A percentile compares a stretch with the other conserved stretches of the same genome.
These are phyloP conservation scores for Cystoderma amianthinum DNA, from an alignment of 768 basidiomycete species.

Conservation along the genomic window DNA sequence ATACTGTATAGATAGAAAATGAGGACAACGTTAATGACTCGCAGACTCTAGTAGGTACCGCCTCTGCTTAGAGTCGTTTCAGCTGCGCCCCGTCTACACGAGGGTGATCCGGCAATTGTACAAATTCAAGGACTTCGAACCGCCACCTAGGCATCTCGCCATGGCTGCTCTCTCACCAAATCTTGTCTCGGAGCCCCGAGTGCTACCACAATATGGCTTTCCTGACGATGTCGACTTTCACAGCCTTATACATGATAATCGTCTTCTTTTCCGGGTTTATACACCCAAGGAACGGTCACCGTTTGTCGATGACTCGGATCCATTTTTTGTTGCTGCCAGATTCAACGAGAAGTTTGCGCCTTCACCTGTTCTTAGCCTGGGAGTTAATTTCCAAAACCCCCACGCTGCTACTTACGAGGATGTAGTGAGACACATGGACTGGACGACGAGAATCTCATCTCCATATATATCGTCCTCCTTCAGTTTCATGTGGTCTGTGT, in stretches of 20 bases:
- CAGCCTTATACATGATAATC: slow-evolving; percentile 53
- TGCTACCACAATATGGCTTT: slow-evolving; percentile 71
- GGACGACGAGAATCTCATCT: slow-evolving; percentile 67
- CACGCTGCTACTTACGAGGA: slow-evolving; percentile 49
- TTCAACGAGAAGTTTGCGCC: slow-evolving; percentile 44
- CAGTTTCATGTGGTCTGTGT: slow-evolving; percentile 77
- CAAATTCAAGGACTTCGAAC: slow-evolving; percentile 7
- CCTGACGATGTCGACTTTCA: slow-evolving; percentile 57
- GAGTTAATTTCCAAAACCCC: slow-evolving; percentile 16
- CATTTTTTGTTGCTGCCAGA: slow-evolving; percentile 64
- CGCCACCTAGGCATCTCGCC: neutral
- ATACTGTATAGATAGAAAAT: too few relatives aligned
- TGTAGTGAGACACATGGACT: slow-evolving; percentile 66
- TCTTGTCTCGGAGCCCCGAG: slow-evolving; percentile 14
- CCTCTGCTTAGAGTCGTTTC: slow-evolving; percentile 15
- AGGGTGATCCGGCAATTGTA: slow-evolving; percentile 16
- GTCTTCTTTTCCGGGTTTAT: slow-evolving; percentile 75
- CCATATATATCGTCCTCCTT: slow-evolving; percentile 72
- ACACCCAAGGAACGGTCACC: slow-evolving; percentile 60
- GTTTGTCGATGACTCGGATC: slow-evolving; percentile 45
- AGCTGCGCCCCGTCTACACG: slow-evolving; percentile 21
- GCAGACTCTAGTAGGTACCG: neutral
- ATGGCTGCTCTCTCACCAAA: slow-evolving; percentile 18
- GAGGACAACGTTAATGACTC: neutral
- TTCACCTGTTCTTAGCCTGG: slow-evolving; percentile 23